These are phyloP conservation scores for Cubamyces sp. DNA, from an alignment of 768 basidiomycete species.

Conservation along the genomic window DNA sequence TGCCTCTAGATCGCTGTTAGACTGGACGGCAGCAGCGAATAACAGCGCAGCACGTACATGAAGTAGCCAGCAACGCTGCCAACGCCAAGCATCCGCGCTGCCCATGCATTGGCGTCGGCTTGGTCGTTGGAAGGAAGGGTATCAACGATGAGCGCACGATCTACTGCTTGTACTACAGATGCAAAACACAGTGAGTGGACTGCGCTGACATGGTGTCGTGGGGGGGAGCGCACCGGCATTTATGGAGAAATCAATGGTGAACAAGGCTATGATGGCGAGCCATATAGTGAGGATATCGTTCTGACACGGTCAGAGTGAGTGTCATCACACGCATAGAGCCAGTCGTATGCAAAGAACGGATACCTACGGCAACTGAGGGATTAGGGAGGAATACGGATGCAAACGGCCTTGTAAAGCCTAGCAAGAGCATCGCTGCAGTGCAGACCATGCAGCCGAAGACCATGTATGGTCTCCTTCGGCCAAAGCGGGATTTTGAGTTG, in stretches of 20 bases:
- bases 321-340: not conserved
- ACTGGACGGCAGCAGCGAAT: not conserved
- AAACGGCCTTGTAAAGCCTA: conserved; percentile 80
- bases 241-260: conserved; percentile 67
- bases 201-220: conserved; percentile 47
- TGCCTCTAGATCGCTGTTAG: conserved; percentile 57
- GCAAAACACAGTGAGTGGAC: conserved; percentile 2
- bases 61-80: conserved; percentile 90
- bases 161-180: conserved; percentile 76
- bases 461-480: conserved; percentile 88
- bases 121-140: conserved; percentile 75
- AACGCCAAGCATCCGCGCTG: conserved; percentile 86
- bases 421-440: conserved; percentile 71
- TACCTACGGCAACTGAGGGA: conserved; percentile 40
- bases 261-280: conserved; percentile 75
- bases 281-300: conserved; percentile 71
- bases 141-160: conserved; percentile 90
- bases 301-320: conserved; percentile 35
- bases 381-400: conserved; percentile 50
- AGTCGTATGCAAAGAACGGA: conserved; percentile 22
- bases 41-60: conserved; percentile 54
- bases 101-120: conserved; percentile 92
- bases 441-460: conserved; percentile 68
- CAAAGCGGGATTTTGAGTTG: conserved; percentile 80
- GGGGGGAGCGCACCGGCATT: conserved; percentile 48